These are phyloP conservation scores for Thymus mandschuricus DNA, from an alignment of 257 asterid species.

Conservation along the genomic window DNA sequence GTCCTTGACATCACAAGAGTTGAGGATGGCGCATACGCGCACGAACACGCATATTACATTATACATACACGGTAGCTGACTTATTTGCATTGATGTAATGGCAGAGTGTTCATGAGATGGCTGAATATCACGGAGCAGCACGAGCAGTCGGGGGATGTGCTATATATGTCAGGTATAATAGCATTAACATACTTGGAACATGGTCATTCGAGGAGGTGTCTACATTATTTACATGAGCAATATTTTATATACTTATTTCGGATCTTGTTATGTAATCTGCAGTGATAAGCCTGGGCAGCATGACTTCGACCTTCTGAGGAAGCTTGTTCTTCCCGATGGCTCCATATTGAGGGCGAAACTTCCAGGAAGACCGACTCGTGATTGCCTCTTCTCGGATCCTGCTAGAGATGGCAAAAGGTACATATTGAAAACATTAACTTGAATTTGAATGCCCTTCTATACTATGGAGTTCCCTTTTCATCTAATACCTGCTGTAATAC, in stretches of 20 bases:
- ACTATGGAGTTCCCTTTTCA: neutral
- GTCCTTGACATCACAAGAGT: slow-evolving; percentile 24
- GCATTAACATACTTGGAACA: neutral
- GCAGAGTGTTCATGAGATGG: slow-evolving; percentile 91
- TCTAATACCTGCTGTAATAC: slow-evolving; percentile 5
- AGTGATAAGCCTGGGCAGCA: slow-evolving; percentile 95
- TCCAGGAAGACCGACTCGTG: slow-evolving; percentile 93
- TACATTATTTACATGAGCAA: too few relatives aligned
- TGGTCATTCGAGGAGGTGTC: neutral
- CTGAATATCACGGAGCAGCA: slow-evolving; percentile 93
- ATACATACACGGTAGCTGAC: slow-evolving; percentile 16
- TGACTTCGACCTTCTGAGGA: slow-evolving; percentile 71
- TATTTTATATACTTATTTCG: slow-evolving; percentile 14
- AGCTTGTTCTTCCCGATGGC: slow-evolving; percentile 91
- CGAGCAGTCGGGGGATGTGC: slow-evolving; percentile 96
- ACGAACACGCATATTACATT: neutral
- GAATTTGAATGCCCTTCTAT: neutral
- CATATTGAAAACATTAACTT: neutral
- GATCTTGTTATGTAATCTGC: slow-evolving; percentile 26
- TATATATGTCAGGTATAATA: slow-evolving; percentile 70
- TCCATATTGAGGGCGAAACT: slow-evolving; percentile 83
- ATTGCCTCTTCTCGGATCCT: slow-evolving; percentile 89
- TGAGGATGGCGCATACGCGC: too few relatives aligned
- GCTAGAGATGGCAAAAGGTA: slow-evolving; percentile 91
- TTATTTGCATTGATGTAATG: slow-evolving; percentile 2